A percentile compares a stretch with the other conserved stretches of the same genome.
Evolutionary conservation across 2,329 filamentous ascomycete species (phyloP).

Genomic region (Monilinia vaccinii-corymbosi): DNA sequence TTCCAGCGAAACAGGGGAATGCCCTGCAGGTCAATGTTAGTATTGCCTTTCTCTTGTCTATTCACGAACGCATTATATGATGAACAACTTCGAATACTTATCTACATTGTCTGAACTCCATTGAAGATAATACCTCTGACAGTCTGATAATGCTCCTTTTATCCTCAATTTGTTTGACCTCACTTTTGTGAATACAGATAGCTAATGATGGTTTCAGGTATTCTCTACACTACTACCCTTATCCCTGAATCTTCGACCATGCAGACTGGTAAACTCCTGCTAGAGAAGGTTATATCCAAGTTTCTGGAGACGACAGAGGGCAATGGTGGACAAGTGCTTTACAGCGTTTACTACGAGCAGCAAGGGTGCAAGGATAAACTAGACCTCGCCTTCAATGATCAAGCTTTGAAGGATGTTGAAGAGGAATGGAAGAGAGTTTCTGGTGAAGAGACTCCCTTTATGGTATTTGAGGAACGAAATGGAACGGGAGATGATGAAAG

Average conservation of each 20-base stretch:
- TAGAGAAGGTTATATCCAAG: background rate
- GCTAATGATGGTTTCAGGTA: slow-evolving; percentile 25
- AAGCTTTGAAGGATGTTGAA: slow-evolving; percentile 55
- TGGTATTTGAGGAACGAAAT: slow-evolving; percentile 72
- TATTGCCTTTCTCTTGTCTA: slow-evolving; percentile 29
- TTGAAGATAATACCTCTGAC: slow-evolving; percentile 90
- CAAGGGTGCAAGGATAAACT: slow-evolving; percentile 35
- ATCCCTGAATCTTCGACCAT: slow-evolving; percentile 7
- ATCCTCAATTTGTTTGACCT: slow-evolving; percentile 12
- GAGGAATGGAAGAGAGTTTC: slow-evolving; percentile 56
- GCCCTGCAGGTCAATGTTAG: slow-evolving; percentile 84
- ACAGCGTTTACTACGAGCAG: slow-evolving; percentile 49
- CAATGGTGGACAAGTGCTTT: slow-evolving; percentile 34
- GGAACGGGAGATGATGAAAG: slow-evolving; percentile 48
- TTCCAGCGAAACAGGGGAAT: slow-evolving; percentile 88
- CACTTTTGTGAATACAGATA: slow-evolving; percentile 13
- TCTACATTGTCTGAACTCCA: slow-evolving; percentile 99
- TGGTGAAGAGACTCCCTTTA: slow-evolving; percentile 43
- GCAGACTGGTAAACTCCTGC: slow-evolving; percentile 17
- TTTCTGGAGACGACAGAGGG: slow-evolving; percentile 29
- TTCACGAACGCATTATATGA: slow-evolving; percentile 50
- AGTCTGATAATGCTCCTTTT: slow-evolving; percentile 59
- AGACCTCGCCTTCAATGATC: slow-evolving; percentile 68
- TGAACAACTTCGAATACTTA: slow-evolving; percentile 91
- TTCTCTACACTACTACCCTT: slow-evolving; percentile 28